Evolutionary conservation across 352 stramenopile genomes (phyloP).

Genomic region (Phytopythium kandeliae): DNA sequence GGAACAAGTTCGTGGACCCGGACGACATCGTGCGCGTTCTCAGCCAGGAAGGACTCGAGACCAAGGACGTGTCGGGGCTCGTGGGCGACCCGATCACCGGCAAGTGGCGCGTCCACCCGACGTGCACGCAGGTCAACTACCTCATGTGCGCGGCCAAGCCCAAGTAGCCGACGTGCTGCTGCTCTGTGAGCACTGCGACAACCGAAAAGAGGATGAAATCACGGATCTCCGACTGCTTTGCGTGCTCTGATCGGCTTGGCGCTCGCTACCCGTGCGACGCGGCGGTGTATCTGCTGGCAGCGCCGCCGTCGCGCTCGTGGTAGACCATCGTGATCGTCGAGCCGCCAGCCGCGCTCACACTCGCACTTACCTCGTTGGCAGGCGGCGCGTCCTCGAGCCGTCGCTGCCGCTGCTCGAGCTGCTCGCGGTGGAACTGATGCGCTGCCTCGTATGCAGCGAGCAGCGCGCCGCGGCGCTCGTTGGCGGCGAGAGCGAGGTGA

Average conservation of each 20-base stretch:
- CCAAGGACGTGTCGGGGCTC: slow-evolving; percentile 75
- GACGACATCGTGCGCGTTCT: slow-evolving; percentile 55
- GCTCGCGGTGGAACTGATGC: neutral
- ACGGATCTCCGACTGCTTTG: too few relatives aligned
- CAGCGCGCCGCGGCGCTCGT: slow-evolving; percentile 49
- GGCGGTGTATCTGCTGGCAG: neutral
- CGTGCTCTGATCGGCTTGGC: neutral
- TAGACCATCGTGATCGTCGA: slow-evolving; percentile 3
- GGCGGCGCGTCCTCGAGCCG: neutral
- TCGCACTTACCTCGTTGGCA: neutral
- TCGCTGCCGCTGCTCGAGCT: neutral
- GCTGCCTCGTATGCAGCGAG: slow-evolving; percentile 10
- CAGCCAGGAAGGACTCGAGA: slow-evolving; percentile 43
- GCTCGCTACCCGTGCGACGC: neutral
- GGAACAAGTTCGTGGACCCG: slow-evolving; percentile 80
- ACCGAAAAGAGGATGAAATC: too few relatives aligned
- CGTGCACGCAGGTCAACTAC: slow-evolving; percentile 79
- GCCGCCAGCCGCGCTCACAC: neutral
- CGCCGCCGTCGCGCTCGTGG: neutral
- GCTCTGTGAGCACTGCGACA: too few relatives aligned
- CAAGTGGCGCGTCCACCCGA: slow-evolving; percentile 69
- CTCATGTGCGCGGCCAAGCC: slow-evolving; percentile 75
- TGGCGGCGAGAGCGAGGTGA: slow-evolving; percentile 32
- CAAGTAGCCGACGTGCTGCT: slow-evolving; percentile 19
- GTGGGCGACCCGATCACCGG: slow-evolving; percentile 68